Evolutionary conservation across 192 early-diverging fungal genomes (phyloP).

Genomic region (Backusella circina): DNA sequence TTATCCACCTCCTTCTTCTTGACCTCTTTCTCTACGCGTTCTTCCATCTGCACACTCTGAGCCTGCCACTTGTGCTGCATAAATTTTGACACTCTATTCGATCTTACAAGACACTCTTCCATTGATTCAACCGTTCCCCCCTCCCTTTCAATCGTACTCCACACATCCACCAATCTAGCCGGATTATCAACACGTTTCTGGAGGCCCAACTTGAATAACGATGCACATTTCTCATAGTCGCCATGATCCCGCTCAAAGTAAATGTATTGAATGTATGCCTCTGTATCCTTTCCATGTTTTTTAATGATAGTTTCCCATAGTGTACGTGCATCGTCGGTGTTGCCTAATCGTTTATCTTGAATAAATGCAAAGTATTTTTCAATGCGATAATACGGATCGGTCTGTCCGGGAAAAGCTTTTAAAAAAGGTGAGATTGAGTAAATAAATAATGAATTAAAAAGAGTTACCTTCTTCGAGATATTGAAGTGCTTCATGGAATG

Average conservation of each 20-base stretch:
- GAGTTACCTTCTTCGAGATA: slow-evolving; percentile 27
- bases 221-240: slow-evolving; percentile 15
- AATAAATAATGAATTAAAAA: too few relatives aligned
- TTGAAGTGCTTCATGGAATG: slow-evolving; percentile 27
- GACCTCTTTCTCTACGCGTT: neutral
- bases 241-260: slow-evolving; percentile 34
- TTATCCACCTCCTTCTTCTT: neutral
- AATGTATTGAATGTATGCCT: slow-evolving; percentile 36
- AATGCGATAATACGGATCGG: slow-evolving; percentile 41
- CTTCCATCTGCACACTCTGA: neutral
- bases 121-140: slow-evolving; percentile 20
- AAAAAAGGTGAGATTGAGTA: too few relatives aligned
- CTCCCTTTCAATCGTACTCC: slow-evolving; percentile 35
- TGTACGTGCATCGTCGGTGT: slow-evolving; percentile 25
- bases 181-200: slow-evolving; percentile 35
- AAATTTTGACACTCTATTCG: slow-evolving; percentile 11
- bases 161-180: slow-evolving; percentile 34
- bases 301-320: slow-evolving; percentile 37
- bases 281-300: slow-evolving; percentile 22
- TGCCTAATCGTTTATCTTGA: slow-evolving; percentile 22
- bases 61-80: slow-evolving; percentile 19
- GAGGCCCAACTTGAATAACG: slow-evolving; percentile 28
- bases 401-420: slow-evolving; percentile 23
- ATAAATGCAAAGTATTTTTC: slow-evolving; percentile 38
- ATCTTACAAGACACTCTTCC: slow-evolving; percentile 15